Evolutionary conservation across 2,329 filamentous ascomycete genomes (phyloP), one percentile per base, ranked within the genome.

Genomic region (Colletotrichum noveboracense): DNA sequence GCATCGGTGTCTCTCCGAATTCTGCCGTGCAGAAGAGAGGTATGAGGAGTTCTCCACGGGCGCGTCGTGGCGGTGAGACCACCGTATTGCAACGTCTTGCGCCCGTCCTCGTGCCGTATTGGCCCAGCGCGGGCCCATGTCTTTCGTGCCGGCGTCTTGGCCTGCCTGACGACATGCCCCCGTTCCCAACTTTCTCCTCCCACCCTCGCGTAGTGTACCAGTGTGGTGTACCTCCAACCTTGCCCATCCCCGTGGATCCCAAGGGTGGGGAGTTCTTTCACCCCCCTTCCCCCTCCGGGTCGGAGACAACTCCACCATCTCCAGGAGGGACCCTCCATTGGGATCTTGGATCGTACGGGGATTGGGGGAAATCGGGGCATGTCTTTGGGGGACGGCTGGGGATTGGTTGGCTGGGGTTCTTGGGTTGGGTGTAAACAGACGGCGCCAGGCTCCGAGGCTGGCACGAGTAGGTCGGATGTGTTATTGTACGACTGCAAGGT

Each of bases 341-440:
- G 64, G 64, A 76, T 76, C 74, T 76, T 76, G 74, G 74, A 69
- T 65, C 70, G 74, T 74, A 76, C 74, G 64, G 74, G 70, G 74
- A 76, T 76, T 76, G 70, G 74, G 74, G 74, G 56, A 65, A 75
- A 73, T 75, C 24, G 73, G 73, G 73, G 73, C 73, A 36, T 32
- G 26, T 18, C 52, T 68, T 68, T 64, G 38, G 52, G 72, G 72
- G 61, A 61, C 67, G 61, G 48, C 72, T 74, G 67, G 70, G 70
- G 70, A 76, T 76, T 76, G 74, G 74, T 66, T 60, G 55, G 32
- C 52, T 55, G 38, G 64, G 70, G 70, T 65, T 69, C 74, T 61
- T 73, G 70, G 70, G 70, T 69, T 74, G 70, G 70, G 74, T 73
- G 70, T 76, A 60, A 65, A 73, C 74, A 71, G 61, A 68, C 66